phyloP scores from a whole-genome alignment of 129 eudicot species.

The Escallonia rubra region DNA sequence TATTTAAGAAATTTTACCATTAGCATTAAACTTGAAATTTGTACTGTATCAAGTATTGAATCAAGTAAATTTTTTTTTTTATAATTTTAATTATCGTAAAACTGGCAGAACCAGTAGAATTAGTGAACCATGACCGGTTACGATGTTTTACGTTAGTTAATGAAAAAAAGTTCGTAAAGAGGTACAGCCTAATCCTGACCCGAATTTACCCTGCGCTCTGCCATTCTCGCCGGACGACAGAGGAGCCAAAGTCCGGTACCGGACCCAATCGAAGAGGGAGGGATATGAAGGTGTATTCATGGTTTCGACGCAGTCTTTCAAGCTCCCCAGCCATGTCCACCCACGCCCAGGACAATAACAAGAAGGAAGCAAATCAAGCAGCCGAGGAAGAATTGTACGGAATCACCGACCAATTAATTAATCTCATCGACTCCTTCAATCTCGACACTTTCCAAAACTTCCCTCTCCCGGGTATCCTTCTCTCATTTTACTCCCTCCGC shows the following conservation, averaged over 20 bases:
- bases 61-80: too few species aligned
- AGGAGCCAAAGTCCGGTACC: not conserved
- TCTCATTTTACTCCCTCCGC: not conserved
- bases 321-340: not conserved
- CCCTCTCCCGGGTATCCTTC: conserved; percentile 52
- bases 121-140: too few species aligned
- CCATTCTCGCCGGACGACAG: too few species aligned
- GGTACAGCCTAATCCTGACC: too few species aligned
- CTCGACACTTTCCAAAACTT: conserved; percentile 71
- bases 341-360: not conserved
- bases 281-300: conserved; percentile 55
- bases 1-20: too few species aligned
- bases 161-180: too few species aligned
- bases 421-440: conserved; percentile 59
- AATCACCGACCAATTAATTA: conserved; percentile 55
- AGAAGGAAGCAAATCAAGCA: conserved; percentile 14
- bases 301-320: conserved; percentile 50
- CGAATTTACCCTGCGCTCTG: too few species aligned
- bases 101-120: too few species aligned
- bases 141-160: too few species aligned
- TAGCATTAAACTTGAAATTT: too few species aligned
- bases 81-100: too few species aligned
- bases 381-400: conserved; percentile 54
- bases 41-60: too few species aligned
- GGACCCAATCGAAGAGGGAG: not conserved